Evolutionary conservation across 352 stramenopile species (phyloP).

Genomic region (Achlya hypogyna): DNA sequence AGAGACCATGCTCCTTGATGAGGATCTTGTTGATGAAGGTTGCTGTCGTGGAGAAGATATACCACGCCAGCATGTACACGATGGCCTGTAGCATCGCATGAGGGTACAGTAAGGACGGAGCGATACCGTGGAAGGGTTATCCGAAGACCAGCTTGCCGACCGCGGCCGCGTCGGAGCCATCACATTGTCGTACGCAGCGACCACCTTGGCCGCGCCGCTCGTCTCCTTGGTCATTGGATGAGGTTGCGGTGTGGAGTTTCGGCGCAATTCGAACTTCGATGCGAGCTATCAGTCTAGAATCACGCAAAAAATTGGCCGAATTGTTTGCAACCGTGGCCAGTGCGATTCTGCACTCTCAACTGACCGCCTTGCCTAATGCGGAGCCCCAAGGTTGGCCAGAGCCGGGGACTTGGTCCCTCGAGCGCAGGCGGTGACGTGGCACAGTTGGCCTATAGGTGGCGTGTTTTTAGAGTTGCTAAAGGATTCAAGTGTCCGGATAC

Average conservation of each 20-base stretch:
- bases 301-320: no score
- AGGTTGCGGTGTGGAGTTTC: neutral
- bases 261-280: neutral
- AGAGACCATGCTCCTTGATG: conserved; percentile 82
- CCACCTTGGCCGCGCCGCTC: neutral
- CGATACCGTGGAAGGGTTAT: conserved; percentile 17
- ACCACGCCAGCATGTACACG: conserved; percentile 51
- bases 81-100: conserved; percentile 25
- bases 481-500: no score
- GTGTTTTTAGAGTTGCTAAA: no score
- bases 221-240: neutral
- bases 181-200: conserved; percentile 12
- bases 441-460: no score
- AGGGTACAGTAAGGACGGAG: neutral
- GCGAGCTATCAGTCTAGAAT: no score
- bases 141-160: conserved; percentile 10
- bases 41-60: conserved; percentile 65
- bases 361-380: no score
- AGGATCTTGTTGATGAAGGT: conserved; percentile 83
- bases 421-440: no score
- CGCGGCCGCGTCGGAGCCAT: conserved; percentile 1
- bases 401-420: no score
- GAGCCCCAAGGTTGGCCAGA: no score
- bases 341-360: no score
- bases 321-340: no score